phyloP scores from a whole-genome alignment of 208 protist species.

The Trypanosoma platydactyli region DNA sequence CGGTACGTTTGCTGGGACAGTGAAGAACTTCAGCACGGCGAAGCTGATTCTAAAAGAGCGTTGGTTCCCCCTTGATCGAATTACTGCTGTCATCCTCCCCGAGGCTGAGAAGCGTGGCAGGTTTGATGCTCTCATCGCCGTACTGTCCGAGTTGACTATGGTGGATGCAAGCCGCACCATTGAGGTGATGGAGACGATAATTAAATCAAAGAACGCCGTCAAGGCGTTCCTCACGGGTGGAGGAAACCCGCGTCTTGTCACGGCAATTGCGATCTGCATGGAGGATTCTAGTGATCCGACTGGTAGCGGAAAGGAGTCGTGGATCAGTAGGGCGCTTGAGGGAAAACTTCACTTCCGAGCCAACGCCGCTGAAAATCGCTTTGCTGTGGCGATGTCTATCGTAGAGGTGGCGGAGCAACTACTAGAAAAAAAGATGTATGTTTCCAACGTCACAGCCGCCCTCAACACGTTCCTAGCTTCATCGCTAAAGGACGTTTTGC shows the following conservation, averaged over 20 bases:
- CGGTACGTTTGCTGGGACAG: slow-evolving; percentile 61
- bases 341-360: slow-evolving; percentile 82
- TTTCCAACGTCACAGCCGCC: slow-evolving; percentile 75
- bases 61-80: slow-evolving; percentile 58
- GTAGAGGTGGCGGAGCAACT: slow-evolving; percentile 87
- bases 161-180: slow-evolving; percentile 51
- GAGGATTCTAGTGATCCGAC: slow-evolving; percentile 69
- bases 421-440: slow-evolving; percentile 75
- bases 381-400: slow-evolving; percentile 82
- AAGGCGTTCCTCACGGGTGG: slow-evolving; percentile 69
- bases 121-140: slow-evolving; percentile 64
- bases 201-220: slow-evolving; percentile 62
- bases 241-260: slow-evolving; percentile 79
- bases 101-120: slow-evolving; percentile 61
- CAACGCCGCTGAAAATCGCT: slow-evolving; percentile 83
- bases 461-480: slow-evolving; percentile 76
- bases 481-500: slow-evolving; percentile 77
- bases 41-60: slow-evolving; percentile 64
- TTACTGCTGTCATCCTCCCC: slow-evolving; percentile 65
- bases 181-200: slow-evolving; percentile 72
- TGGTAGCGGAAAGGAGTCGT: slow-evolving; percentile 42
- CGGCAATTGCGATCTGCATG: slow-evolving; percentile 88
- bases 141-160: slow-evolving; percentile 83
- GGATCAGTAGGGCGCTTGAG: slow-evolving; percentile 80
- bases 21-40: slow-evolving; percentile 77